Evolutionary conservation across 2,329 filamentous ascomycete genomes (phyloP).

Genomic region (Hansfordia pulvinata): DNA sequence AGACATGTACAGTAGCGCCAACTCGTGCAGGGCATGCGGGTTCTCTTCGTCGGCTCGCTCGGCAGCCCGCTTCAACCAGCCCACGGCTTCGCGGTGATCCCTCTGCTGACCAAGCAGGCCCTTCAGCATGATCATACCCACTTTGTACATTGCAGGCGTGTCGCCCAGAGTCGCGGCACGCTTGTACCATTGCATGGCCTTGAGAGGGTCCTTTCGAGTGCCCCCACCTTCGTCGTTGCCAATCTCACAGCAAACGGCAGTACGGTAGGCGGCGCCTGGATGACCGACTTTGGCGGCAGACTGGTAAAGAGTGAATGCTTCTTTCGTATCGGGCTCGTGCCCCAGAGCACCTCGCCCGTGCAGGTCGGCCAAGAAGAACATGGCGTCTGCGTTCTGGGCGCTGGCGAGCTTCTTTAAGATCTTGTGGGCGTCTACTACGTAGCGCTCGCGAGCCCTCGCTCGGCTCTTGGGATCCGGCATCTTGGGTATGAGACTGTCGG

Average conservation of each 20-base stretch:
- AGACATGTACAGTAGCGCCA: slow-evolving; percentile 54
- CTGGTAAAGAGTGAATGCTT: slow-evolving; percentile 88
- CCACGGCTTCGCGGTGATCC: slow-evolving; percentile 75
- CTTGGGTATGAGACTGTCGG: slow-evolving; percentile 54
- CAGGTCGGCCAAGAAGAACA: slow-evolving; percentile 88
- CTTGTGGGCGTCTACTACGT: slow-evolving; percentile 76
- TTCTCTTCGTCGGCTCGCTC: slow-evolving; percentile 82
- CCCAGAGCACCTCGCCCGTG: slow-evolving; percentile 73
- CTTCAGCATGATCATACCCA: slow-evolving; percentile 92
- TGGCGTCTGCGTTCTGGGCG: slow-evolving; percentile 65
- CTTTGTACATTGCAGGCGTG: slow-evolving; percentile 92
- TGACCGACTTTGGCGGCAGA: slow-evolving; percentile 85
- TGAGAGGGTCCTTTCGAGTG: slow-evolving; percentile 77
- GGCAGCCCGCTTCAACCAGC: slow-evolving; percentile 86
- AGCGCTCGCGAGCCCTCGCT: slow-evolving; percentile 67
- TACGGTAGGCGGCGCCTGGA: slow-evolving; percentile 77
- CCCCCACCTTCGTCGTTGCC: slow-evolving; percentile 89
- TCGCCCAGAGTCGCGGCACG: slow-evolving; percentile 83
- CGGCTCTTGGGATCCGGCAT: slow-evolving; percentile 58
- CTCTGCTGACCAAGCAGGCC: slow-evolving; percentile 77
- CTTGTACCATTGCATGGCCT: slow-evolving; percentile 97
- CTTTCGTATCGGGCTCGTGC: slow-evolving; percentile 69
- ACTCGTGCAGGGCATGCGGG: slow-evolving; percentile 86
- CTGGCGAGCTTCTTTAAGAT: slow-evolving; percentile 76
- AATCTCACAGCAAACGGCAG: slow-evolving; percentile 94